Evolutionary conservation across 768 basidiomycete genomes (phyloP).

Genomic region (Lactarius pseudohatsudake): DNA sequence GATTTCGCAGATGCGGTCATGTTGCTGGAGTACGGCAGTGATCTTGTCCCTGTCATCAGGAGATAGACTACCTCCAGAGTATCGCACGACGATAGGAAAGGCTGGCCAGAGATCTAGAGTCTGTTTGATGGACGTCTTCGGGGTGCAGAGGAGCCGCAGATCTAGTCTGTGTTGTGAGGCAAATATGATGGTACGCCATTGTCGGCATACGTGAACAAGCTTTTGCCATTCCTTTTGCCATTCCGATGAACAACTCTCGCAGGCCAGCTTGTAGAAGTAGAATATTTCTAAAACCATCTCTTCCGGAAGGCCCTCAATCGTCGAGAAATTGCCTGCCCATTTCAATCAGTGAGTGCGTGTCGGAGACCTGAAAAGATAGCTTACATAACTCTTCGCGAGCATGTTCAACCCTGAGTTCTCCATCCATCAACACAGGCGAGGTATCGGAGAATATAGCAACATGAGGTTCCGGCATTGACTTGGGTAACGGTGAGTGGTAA

Average conservation of each 20-base stretch:
- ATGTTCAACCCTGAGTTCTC: background rate
- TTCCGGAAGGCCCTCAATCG: slow-evolving; percentile 8
- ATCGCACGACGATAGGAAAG: slow-evolving; percentile 4
- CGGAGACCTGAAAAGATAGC: background rate
- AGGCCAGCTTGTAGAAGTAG: background rate
- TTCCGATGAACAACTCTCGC: background rate
- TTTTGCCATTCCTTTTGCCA: slow-evolving; percentile 4
- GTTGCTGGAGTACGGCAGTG: background rate
- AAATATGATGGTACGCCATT: slow-evolving; percentile 6
- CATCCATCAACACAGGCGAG: background rate
- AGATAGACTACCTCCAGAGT: background rate
- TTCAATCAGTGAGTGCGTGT: background rate
- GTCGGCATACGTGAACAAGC: slow-evolving; percentile 11
- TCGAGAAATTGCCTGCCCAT: background rate
- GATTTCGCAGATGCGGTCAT: slow-evolving; percentile 7
- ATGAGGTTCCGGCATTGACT: background rate
- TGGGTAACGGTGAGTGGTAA: background rate
- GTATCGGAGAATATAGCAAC: background rate
- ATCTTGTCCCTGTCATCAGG: slow-evolving; percentile 6
- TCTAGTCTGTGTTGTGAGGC: slow-evolving; percentile 8
- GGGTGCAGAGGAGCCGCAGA: slow-evolving; percentile 10
- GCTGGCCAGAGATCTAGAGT: slow-evolving; percentile 11
- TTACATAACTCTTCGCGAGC: slow-evolving; percentile 1
- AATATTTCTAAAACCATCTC: slow-evolving; percentile 12
- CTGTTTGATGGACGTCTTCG: background rate